phyloP scores from a whole-genome alignment of 495 filamentous ascomycete genomes.

The Penicillium pancosmium region DNA sequence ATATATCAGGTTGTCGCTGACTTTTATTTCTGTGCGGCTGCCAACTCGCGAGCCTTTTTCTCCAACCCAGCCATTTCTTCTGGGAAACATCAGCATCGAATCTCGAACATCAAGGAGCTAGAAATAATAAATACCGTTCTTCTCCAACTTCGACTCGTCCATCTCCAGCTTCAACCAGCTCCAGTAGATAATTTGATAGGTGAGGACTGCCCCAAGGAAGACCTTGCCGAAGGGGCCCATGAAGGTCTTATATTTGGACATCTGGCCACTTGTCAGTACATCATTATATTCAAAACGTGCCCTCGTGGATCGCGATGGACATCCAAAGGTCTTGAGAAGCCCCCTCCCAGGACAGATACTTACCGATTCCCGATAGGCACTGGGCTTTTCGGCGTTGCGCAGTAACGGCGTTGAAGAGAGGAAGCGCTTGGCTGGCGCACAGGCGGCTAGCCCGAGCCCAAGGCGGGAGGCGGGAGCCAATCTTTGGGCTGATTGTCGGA shows the following conservation, averaged over 20 bases:
- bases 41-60: slow-evolving; percentile 45
- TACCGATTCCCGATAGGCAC: slow-evolving; percentile 32
- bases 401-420: slow-evolving; percentile 15
- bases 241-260: slow-evolving; percentile 78
- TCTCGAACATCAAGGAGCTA: neutral
- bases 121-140: slow-evolving; percentile 47
- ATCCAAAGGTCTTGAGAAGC: neutral
- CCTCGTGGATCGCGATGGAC: neutral
- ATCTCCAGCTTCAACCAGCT: slow-evolving; percentile 85
- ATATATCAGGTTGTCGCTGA: neutral
- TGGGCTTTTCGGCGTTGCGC: slow-evolving; percentile 20
- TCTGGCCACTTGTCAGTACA: slow-evolving; percentile 41
- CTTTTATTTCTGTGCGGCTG: slow-evolving; percentile 31
- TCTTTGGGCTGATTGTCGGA: slow-evolving; percentile 18
- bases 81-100: slow-evolving; percentile 16
- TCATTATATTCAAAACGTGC: neutral
- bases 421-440: slow-evolving; percentile 11
- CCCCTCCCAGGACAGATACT: neutral
- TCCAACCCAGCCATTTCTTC: slow-evolving; percentile 47
- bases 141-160: slow-evolving; percentile 67
- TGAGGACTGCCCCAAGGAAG: slow-evolving; percentile 82
- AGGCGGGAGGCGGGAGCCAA: neutral
- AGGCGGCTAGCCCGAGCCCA: slow-evolving; percentile 1
- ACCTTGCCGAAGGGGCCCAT: slow-evolving; percentile 80
- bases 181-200: slow-evolving; percentile 86